Conservation (phyloP, 306 rosid genomes). For the Echinosophora koreensis region DNA sequence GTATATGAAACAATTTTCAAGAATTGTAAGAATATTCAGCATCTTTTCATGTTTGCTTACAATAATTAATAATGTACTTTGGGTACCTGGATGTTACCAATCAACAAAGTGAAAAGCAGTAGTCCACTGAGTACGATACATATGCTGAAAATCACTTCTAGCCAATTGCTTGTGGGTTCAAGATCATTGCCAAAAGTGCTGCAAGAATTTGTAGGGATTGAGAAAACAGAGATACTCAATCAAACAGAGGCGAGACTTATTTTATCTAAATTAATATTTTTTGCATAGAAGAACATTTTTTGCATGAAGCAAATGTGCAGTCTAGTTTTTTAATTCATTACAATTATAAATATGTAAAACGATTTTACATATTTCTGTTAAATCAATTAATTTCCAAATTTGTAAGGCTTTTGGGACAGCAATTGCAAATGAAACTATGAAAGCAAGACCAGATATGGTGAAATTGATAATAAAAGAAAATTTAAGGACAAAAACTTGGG, state of each 20-base stretch:
- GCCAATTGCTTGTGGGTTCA: slow-evolving; percentile 96
- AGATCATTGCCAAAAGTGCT: slow-evolving; percentile 99
- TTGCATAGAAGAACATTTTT: neutral
- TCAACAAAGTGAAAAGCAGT: slow-evolving; percentile 91
- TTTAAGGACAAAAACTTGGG: too few relatives aligned
- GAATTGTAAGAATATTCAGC: neutral
- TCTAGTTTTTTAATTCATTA: neutral
- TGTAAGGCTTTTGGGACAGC: neutral
- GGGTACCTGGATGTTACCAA: slow-evolving; percentile 95
- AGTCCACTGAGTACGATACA: slow-evolving; percentile 84
- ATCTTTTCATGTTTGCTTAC: slow-evolving; percentile 6
- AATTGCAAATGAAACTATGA: neutral
- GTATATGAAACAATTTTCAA: slow-evolving; percentile 16
- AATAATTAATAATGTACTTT: neutral
- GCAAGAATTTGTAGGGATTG: slow-evolving; percentile 43
- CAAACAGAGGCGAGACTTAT: neutral
- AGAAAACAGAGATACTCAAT: slow-evolving; percentile 3
- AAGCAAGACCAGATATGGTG: neutral
- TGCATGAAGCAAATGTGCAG: slow-evolving; percentile 9
- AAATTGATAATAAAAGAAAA: neutral
- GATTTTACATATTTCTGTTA: neutral
- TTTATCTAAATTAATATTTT: slow-evolving; percentile 1
- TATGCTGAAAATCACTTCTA: slow-evolving; percentile 96
- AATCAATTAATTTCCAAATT: neutral
- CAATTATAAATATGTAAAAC: neutral